Base-by-base conservation (phyloP, 2,329 filamentous ascomycete species). In the Canariomyces notabilis region DNA sequence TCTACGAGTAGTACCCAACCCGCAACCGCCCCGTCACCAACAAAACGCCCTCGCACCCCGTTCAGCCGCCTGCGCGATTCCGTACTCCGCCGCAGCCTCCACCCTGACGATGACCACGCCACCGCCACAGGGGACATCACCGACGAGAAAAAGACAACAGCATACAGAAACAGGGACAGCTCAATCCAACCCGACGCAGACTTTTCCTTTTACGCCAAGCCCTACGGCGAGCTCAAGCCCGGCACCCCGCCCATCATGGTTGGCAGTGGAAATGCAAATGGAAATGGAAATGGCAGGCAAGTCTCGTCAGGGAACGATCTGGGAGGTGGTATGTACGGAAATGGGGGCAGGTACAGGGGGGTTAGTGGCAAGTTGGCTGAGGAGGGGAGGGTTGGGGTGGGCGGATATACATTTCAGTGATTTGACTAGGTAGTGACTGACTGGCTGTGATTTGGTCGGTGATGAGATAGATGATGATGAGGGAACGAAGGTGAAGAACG, bases 341-440 rank as follows among this genome's bases (percentile, higher is more conserved):
- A 47, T 20, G 59, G 59, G 1, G 68, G 68, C 42, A 68, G 65
- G 15, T 68, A 76, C 37, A 68, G 83, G 37, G 80, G 84, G 50
- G 83, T 87, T 2, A 89, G 84, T 60, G 86, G 85, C 1, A 87
- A 85, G 69, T 65, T 82, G 45, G 84, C 76, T 0, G 85, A 89
- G 62, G 86, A 90, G 61, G 85, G 85, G 2, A 68, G 76, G 37
- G 79, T 66, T 2, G 69, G 65, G 22, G 50, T 49, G 11, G 54
- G 50, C 8, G 52, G 50, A 19, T 57, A 41, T 8, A 51, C 12
- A 9, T 55, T 19, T 31, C 12, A 19, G 9, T 29, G 39, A 18
- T 42, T n/a, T n/a, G n/a, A n/a, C n/a, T n/a, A 33, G 22, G 15
- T 33, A 20, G 26, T 33, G n/a, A n/a, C n/a, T 20, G 34, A 18